Evolutionary conservation across 2,329 filamentous ascomycete species (phyloP), one percentile per base, ranked within the genome.

Genomic region (Phyllosticta citriasiana): DNA sequence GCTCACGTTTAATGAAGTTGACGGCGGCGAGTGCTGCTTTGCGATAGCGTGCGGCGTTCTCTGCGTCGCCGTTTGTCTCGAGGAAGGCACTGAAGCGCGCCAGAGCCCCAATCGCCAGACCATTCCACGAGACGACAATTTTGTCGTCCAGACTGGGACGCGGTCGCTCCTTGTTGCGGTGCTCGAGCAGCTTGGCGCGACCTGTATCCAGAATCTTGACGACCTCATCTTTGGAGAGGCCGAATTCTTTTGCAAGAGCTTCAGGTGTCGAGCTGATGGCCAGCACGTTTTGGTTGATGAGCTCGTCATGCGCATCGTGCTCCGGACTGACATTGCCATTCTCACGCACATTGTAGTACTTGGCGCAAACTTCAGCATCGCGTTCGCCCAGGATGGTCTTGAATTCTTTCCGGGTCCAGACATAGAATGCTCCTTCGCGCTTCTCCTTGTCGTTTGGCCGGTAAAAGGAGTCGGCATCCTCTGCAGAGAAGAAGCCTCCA

Each of bases 401-500:
- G 63, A 97, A 88, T 70, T 97, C 92, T 57, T 91, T 88, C 57
- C 88, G 78, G 0, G 92, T 96, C 93, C 93, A 99, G 2, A 97
- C 84, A 68, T 97, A 97, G 71, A 90, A 97, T 0, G 92, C 93
- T 0, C 94, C 94, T 74, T 97, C 92, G 35, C 88, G 84, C 78
- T 92, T 91, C 59, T 95, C 88, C 4, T 80, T 82, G 67, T 95
- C 91, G 1, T 86, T 85, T n/a, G 82, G 82, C 33, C 83, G 83
- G 57, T 88, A 87, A 58, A 84, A 81, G 1, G 91, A 96, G 72
- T 97, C 92, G 0, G 94, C 92, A 63, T 95, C 90, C 75, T 97
- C 93, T 53, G 91, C 91, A 0, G 91, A 90, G 67, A 87, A 87
- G 72, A 97, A 94, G 0, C 88, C 91, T 10, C 92, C 92, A 2